Evolutionary conservation across 2,329 filamentous ascomycete species (phyloP).

Genomic region (Emmonsia crescens): DNA sequence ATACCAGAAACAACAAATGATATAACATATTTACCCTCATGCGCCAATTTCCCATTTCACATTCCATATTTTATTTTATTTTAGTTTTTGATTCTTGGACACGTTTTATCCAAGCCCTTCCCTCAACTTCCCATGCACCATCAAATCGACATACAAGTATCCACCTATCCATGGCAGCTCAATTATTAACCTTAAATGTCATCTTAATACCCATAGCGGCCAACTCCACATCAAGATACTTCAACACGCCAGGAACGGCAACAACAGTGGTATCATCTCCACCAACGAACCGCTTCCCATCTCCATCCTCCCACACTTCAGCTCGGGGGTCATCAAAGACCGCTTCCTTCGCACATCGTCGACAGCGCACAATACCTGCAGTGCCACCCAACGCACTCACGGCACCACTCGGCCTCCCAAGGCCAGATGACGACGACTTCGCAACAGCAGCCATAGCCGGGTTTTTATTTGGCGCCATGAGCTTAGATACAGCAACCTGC

Average conservation of each 20-base stretch:
- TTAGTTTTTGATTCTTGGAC: not conserved
- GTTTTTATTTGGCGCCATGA: slow-evolving; percentile 13
- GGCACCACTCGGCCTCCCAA: slow-evolving; percentile 35
- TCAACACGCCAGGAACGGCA: slow-evolving; percentile 83
- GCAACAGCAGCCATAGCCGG: slow-evolving; percentile 14
- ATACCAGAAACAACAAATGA: not conserved
- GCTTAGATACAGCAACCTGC: slow-evolving; percentile 42
- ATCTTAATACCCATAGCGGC: slow-evolving; percentile 94
- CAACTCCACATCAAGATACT: slow-evolving; percentile 88
- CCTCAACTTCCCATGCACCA: not conserved
- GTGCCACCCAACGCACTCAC: slow-evolving; percentile 51
- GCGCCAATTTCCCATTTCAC: not conserved
- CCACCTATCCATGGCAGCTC: not conserved
- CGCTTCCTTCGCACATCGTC: slow-evolving; percentile 61
- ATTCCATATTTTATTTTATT: not conserved
- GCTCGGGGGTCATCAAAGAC: slow-evolving; percentile 57
- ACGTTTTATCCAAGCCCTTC: not conserved
- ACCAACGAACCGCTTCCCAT: slow-evolving; percentile 72
- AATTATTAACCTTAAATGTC: slow-evolving; percentile 67
- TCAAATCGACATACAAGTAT: not conserved
- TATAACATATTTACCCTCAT: not conserved
- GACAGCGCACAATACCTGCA: slow-evolving; percentile 60
- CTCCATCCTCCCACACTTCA: slow-evolving; percentile 76
- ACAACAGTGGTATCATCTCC: slow-evolving; percentile 86
- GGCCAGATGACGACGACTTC: slow-evolving; percentile 7